Evolutionary conservation across 495 filamentous ascomycete species (phyloP), one percentile per base, ranked within the genome.

Genomic region (Sporormia fimetaria): DNA sequence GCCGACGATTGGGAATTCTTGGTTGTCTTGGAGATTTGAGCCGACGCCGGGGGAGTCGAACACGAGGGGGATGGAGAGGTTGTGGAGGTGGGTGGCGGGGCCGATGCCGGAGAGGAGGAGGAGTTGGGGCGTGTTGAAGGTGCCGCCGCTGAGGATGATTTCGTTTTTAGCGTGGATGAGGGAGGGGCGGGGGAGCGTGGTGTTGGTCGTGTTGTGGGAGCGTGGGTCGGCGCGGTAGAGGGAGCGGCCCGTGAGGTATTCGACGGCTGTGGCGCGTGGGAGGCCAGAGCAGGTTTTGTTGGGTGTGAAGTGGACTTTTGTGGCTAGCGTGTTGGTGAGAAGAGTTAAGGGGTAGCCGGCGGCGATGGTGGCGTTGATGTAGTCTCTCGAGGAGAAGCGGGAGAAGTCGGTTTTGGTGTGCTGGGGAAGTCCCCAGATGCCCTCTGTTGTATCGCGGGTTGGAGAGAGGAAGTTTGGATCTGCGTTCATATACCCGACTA

Each of bases 241-340:
- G 37, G 64, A 56, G 18, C 69, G 46, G 16, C 77, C 78, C 32
- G 69, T 64, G 2, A 82, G 66, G 53, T 72, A 82, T 30, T 76
- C 68, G 25, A 84, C 67, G 24, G 78, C 79, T 0, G 62, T 72
- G 7, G 79, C 78, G 8, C 58, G 60, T 0, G 75, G 72, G 7
- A 60, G 60, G 4, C 33, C 33, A 3, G 51, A 57, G 6, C 58
- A 46, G 10, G 61, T 60, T 31, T 43, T 37, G 5, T 56, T 35
- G 11, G 62, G 64, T 44, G 72, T 63, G 42, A 81, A 80, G 15
- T 51, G 46, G 26, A 82, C 59, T 46, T 70, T 73, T 7, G 78
- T 81, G 11, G 70, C 79, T 35, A 76, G 64, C 31, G 66, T 70
- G 54, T 80, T 70, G 1, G 71, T 64, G 14, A 66, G 63, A n/a